A percentile compares a stretch with the other conserved stretches of the same genome.
phyloP scores from a whole-genome alignment of 2,329 filamentous ascomycete species.

The Epichloe sp. region DNA sequence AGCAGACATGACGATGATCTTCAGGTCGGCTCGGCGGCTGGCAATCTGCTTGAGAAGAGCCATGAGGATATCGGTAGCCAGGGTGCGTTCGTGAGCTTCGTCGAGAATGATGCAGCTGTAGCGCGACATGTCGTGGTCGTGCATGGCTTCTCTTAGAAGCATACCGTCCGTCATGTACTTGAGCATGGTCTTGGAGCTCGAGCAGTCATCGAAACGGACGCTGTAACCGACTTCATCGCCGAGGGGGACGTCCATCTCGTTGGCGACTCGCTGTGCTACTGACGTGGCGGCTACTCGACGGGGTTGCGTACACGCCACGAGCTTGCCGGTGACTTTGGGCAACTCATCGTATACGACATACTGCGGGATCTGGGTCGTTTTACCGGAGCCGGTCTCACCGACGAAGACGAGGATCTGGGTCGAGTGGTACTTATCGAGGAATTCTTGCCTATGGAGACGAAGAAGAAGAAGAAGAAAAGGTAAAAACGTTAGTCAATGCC shows the following conservation, averaged over 20 bases:
- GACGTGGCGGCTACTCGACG: slow-evolving; percentile 98
- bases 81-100: slow-evolving; percentile 93
- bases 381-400: slow-evolving; percentile 97
- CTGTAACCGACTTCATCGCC: slow-evolving; percentile 96
- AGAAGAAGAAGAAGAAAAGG: not conserved
- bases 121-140: slow-evolving; percentile 79
- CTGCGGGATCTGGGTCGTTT: slow-evolving; percentile 97
- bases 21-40: slow-evolving; percentile 70
- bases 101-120: slow-evolving; percentile 98
- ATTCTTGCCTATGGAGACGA: slow-evolving; percentile 57
- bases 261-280: slow-evolving; percentile 91
- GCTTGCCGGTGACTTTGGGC: slow-evolving; percentile 71
- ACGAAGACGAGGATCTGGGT: slow-evolving; percentile 97
- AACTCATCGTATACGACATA: slow-evolving; percentile 97
- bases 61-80: slow-evolving; percentile 96
- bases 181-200: slow-evolving; percentile 73
- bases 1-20: slow-evolving; percentile 98
- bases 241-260: slow-evolving; percentile 87
- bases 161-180: slow-evolving; percentile 99
- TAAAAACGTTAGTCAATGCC: not conserved
- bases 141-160: slow-evolving; percentile 90
- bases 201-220: slow-evolving; percentile 96
- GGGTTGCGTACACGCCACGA: slow-evolving; percentile 94
- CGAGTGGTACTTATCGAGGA: slow-evolving; percentile 82
- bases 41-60: slow-evolving; percentile 88